Base-by-base conservation (phyloP, 2,329 filamentous ascomycete genomes). In the Colletotrichum brevisporum region DNA sequence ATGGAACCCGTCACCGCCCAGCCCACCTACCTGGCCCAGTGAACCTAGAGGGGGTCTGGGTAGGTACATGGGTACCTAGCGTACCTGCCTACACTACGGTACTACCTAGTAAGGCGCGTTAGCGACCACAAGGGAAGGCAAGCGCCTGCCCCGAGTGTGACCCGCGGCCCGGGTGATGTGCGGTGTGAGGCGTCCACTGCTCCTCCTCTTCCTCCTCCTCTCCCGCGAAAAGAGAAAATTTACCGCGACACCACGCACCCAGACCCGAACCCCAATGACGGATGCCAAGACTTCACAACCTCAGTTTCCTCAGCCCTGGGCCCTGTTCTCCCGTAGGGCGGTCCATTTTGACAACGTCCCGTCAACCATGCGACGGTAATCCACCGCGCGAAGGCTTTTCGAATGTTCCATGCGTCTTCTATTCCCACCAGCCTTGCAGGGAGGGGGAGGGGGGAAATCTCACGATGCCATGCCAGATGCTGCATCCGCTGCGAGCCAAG, bases 221-320 rank as follows among this genome's bases (percentile, higher is more conserved):
- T 58, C 60, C 50, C 39, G 60, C 62, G 50, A 66, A 66, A 66
- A 66, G 55, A 69, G 66, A 60, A 55, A 69, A 55, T 60, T 60
- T 27, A 45, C 63, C 48, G 50, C 56, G 41, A 41, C 43, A 69
- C 59, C 45, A 59, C 43, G 63, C 54, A 63, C 36, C 58, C 18
- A 60, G 43, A 65, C 54, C 50, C 61, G 66, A 65, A 36, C 66
- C 66, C 66, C 50, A 66, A 69, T 66, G 62, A 69, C 66, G 66
- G 55, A 69, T 60, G 66, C 66, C 66, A 69, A 69, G 66, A 58
- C 66, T 69, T 66, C 66, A 69, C 21, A 66, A 66, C 66, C 62
- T 69, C 66, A 56, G 51, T 54, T 66, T 65, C 66, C 62, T 69
- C 66, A 69, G 66, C 66, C 66, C 66, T 60, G 66, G 55, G 66